Evolutionary conservation across 345 rosid genomes (phyloP), one percentile per base, ranked within the genome.

Genomic region (Kernera saxatilis): DNA sequence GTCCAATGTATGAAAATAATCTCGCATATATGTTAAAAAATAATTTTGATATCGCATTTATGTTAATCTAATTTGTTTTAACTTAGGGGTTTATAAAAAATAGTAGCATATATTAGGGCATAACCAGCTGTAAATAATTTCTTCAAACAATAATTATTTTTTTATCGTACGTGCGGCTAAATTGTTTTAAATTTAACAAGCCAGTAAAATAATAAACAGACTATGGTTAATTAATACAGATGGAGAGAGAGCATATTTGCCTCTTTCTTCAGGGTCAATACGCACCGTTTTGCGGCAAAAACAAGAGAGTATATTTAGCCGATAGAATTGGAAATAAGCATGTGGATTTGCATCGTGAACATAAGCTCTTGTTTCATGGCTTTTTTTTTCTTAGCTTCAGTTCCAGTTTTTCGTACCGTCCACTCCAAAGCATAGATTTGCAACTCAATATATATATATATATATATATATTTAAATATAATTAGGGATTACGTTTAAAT

Each of bases 271-370:
- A 70, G 39, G 53, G 53, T 48, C 53, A 35, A 69, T 70, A 76
- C 60, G 67, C 75, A 17, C 37, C 75, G 75, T 63, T 44, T 54
- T 37, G 37, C 32, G 54, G 53, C 26, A 6, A 55, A 40, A 67
- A 58, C 62, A 64, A 55, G 75, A 36, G 71, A 70, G 75, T 63
- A 63, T 27, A 69, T 27, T 63, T 2, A 69, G 79, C 75, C 79
- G 71, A 22, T 36, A 54, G 26, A 76, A 69, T 36, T 69, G 70
- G 70, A 19, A 61, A 26, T 44, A 1, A 33, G 52, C 79, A 76
- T 76, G 75, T 76, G 71, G 13, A 68, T 54, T 46, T 76, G 67
- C 79, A 75, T 75, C 79, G 79, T 75, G 58, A 75, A 60, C 75
- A 75, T 45, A 75, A 54, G 69, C 52, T 69, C 79, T 69, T 75